A percentile compares a stretch with the other conserved stretches of the same genome.
These are phyloP conservation scores for Trametes polyzona DNA, from an alignment of 1,284 basidiomycete species.

Conservation along the genomic window DNA sequence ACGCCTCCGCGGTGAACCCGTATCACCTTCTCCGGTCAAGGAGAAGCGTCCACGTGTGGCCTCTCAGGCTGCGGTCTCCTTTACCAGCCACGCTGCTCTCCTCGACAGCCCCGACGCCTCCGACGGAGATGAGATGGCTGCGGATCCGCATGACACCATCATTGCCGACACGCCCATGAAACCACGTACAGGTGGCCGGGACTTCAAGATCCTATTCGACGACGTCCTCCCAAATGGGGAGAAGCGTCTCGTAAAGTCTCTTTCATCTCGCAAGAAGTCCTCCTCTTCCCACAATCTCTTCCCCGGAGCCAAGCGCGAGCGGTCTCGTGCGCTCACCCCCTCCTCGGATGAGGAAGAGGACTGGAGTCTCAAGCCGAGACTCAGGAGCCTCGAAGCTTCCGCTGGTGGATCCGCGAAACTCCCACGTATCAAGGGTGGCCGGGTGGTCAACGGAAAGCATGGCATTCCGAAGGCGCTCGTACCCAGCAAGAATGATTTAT, in stretches of 20 bases:
- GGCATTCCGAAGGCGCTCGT: constrained; percentile 30
- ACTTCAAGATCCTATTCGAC: constrained; percentile 71
- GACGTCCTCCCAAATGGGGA: constrained; percentile 41
- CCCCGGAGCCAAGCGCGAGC: constrained; percentile 24
- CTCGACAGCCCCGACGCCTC: constrained; percentile 40
- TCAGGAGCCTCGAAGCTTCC: constrained; percentile 23
- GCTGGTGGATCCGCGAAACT: constrained; percentile 19
- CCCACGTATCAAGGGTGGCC: constrained; percentile 8
- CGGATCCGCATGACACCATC: constrained; percentile 49
- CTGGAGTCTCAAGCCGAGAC: constrained; percentile 28
- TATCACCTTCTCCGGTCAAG: constrained; percentile 79
- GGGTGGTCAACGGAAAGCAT: constrained; percentile 23
- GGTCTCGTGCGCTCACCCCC: constrained; percentile 33
- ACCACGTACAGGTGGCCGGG: constrained; percentile 52
- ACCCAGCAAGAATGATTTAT: constrained; percentile 37
- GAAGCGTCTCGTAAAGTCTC: constrained; percentile 16
- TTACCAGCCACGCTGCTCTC: constrained; percentile 26
- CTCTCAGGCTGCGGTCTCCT: constrained; percentile 38
- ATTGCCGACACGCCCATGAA: constrained; percentile 75
- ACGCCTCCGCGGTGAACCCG: constrained; percentile 76
- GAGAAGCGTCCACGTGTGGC: constrained; percentile 63
- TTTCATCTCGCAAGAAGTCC: constrained; percentile 27
- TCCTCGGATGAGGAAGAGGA: constrained; percentile 35
- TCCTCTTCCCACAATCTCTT: constrained; percentile 24
- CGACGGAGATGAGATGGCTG: constrained; percentile 40